phyloP scores from a whole-genome alignment of 2,329 filamentous ascomycete species.

The Cytospora paraplurivora region DNA sequence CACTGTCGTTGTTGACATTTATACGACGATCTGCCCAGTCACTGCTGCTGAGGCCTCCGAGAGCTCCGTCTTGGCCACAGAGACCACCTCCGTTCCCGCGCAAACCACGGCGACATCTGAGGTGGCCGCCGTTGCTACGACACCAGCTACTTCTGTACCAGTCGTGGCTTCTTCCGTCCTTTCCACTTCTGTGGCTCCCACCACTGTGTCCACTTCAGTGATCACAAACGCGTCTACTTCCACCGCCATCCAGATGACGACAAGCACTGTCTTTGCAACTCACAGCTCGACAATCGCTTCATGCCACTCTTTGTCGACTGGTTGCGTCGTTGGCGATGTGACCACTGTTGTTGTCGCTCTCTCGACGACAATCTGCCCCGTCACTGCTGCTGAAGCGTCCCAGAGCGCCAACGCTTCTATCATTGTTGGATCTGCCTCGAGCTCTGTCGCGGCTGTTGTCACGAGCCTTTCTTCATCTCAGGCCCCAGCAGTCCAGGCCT shows the following conservation, averaged over 20 bases:
- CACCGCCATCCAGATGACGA: constrained; percentile 8
- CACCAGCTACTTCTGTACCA: not conserved
- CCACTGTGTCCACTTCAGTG: constrained; percentile 1
- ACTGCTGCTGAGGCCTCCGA: constrained; percentile 24
- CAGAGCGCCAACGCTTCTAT: constrained; percentile 4
- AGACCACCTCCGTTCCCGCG: constrained; percentile 6
- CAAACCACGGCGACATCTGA: constrained; percentile 21
- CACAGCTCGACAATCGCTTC: constrained; percentile 22
- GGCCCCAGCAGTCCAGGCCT: constrained; percentile 5
- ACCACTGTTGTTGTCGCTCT: constrained; percentile 19
- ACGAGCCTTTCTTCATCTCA: not conserved
- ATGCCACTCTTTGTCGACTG: constrained; percentile 11
- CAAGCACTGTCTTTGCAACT: constrained; percentile 25
- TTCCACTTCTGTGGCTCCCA: not conserved
- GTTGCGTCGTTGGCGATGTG: constrained; percentile 20
- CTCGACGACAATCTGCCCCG: constrained; percentile 24
- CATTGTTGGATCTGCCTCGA: not conserved
- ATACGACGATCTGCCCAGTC: constrained; percentile 26
- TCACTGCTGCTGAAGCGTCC: constrained; percentile 16
- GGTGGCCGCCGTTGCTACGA: constrained; percentile 10
- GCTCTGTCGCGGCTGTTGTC: not conserved
- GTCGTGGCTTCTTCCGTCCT: constrained; percentile 1
- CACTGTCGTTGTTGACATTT: constrained; percentile 22
- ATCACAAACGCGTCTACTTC: not conserved
- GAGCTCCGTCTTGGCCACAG: constrained; percentile 5